These are phyloP conservation scores for Colletotrichum orchidophilum DNA, from an alignment of 2,329 filamentous ascomycete genomes.

Conservation along the genomic window DNA sequence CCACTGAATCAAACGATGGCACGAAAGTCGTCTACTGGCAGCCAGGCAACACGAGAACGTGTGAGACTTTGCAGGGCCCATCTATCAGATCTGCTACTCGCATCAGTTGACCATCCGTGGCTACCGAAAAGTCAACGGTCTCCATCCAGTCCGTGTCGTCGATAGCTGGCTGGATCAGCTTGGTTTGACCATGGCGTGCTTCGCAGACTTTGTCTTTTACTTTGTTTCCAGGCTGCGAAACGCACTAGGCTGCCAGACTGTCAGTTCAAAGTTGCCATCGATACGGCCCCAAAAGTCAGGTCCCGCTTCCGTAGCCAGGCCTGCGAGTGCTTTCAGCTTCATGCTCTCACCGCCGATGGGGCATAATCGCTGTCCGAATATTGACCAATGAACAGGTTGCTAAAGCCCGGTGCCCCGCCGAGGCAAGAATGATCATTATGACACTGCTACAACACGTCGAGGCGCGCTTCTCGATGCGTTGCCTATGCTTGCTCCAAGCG, in stretches of 20 bases:
- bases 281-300: background rate
- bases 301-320: background rate
- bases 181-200: background rate
- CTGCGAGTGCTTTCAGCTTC: background rate
- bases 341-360: background rate
- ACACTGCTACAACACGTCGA: background rate
- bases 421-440: conserved; percentile 26
- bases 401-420: background rate
- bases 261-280: background rate
- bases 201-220: background rate
- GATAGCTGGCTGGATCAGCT: background rate
- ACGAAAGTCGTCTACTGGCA: conserved; percentile 14
- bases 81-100: background rate
- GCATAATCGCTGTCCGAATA: conserved; percentile 7
- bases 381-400: conserved; percentile 8
- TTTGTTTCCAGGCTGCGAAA: background rate
- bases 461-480: conserved; percentile 6
- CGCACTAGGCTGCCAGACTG: background rate
- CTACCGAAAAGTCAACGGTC: background rate
- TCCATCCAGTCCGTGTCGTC: background rate
- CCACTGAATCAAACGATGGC: conserved; percentile 5
- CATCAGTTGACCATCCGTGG: background rate
- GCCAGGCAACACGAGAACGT: background rate
- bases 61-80: conserved; percentile 7
- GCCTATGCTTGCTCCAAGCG: background rate